Percentiles rank a stretch among this genome's conserved stretches.
Evolutionary conservation across 1,139 yeast species (phyloP).

Genomic region (Kluyveromyces sp.): DNA sequence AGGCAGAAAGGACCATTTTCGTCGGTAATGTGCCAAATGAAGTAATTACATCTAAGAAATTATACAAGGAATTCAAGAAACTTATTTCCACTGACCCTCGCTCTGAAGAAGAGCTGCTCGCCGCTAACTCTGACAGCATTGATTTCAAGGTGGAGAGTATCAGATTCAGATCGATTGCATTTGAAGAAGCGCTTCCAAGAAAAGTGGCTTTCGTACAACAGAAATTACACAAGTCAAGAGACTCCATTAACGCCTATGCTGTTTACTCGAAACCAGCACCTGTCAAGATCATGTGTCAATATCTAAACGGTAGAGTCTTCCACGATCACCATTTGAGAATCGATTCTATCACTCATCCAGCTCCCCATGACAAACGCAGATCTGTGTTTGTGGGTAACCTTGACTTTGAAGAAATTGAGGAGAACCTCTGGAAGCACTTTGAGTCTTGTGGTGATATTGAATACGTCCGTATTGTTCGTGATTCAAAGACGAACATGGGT

Average conservation of each 20-base stretch:
- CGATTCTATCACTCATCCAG: constrained; percentile 87
- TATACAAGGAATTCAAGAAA: constrained; percentile 56
- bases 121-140: constrained; percentile 8
- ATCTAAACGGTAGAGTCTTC: constrained; percentile 61
- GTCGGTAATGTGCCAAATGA: constrained; percentile 74
- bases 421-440: constrained; percentile 79
- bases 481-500: constrained; percentile 87
- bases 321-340: constrained; percentile 74
- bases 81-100: constrained; percentile 44
- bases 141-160: constrained; percentile 55
- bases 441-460: constrained; percentile 64
- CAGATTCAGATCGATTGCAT: constrained; percentile 88
- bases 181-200: constrained; percentile 81
- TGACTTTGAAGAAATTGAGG: constrained; percentile 90
- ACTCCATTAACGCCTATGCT: constrained; percentile 79
- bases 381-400: constrained; percentile 90
- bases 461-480: constrained; percentile 84
- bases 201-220: constrained; percentile 85
- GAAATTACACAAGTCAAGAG: constrained; percentile 68
- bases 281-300: constrained; percentile 37
- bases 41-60: constrained; percentile 57
- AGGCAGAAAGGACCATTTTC: constrained; percentile 83
- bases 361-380: constrained; percentile 74
- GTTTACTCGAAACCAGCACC: constrained; percentile 54
- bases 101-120: constrained; percentile 8